phyloP scores from a whole-genome alignment of 306 rosid genomes.

The Mimosa bimucronata region DNA sequence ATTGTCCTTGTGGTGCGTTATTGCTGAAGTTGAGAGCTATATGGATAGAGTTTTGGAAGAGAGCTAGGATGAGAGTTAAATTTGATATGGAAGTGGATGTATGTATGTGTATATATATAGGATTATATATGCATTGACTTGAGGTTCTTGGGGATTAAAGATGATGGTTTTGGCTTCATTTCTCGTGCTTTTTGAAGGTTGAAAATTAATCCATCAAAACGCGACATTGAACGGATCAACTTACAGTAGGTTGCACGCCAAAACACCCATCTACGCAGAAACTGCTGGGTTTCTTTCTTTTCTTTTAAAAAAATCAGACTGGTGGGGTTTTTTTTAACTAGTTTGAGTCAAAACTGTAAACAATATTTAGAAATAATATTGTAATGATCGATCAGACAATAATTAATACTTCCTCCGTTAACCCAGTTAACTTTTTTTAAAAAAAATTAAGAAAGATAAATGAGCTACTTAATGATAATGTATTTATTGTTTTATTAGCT shows the following conservation, averaged over 20 bases:
- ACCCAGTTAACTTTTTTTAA: too few species aligned
- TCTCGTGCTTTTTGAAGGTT: conserved; percentile 17
- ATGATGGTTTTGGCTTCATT: neutral
- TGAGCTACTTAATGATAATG: too few species aligned
- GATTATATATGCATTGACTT: neutral
- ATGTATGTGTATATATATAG: neutral
- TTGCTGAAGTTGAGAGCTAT: neutral
- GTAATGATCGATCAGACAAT: neutral
- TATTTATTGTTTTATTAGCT: too few species aligned
- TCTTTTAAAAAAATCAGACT: too few species aligned
- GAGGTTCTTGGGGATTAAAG: neutral
- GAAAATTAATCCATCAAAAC: neutral
- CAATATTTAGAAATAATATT: neutral
- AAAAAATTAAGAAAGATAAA: too few species aligned
- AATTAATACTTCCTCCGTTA: too few species aligned
- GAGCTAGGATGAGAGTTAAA: neutral
- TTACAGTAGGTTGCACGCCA: conserved; percentile 1
- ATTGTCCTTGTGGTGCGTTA: neutral
- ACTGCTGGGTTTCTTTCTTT: neutral
- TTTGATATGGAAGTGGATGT: neutral
- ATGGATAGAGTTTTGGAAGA: neutral
- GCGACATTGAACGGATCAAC: conserved; percentile 19
- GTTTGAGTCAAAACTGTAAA: neutral
- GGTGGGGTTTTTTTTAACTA: neutral
- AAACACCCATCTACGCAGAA: conserved; percentile 7